Evolutionary conservation across 345 rosid species (phyloP), one percentile per base, ranked within the genome.

Genomic region (Turritis glabra): DNA sequence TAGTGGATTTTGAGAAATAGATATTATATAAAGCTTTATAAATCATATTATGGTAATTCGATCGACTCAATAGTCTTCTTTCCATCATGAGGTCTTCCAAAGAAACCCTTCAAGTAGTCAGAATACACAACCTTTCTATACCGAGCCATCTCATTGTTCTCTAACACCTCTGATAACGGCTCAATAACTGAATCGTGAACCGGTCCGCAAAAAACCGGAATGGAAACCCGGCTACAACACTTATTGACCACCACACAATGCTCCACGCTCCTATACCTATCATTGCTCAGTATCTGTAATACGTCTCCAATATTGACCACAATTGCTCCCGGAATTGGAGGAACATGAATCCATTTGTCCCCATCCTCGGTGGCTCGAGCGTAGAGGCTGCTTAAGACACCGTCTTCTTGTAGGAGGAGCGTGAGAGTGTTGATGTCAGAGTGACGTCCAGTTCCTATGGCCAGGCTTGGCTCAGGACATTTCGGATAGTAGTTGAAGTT

Each of bases 401-500:
- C 25, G 3, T 64, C 74, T 14, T 82, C 82, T 56, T 84, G 87
- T 18, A 80, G 73, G 27, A 84, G 83, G 44, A 82, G 53, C 8
- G 85, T 82, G 55, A 80, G 73, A 3, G 80, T 74, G 25, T 80
- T 77, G 54, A 80, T 62, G 72, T 84, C 85, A 0, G 83, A 79
- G 67, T 80, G 85, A 8, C 77, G 82, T 23, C 79, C 77, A 8
- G 78, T 59, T 41, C 85, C 85, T 3, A 75, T 40, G 1, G 83
- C 78, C 5, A 79, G 67, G 59, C 62, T 82, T 55, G 84, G 87
- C 30, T 79, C 75, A 13, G 79, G 87, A 54, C 84, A 84, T n/a
- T 69, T 60, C 0, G 87, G 83, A 54, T 81, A 81, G 77, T 79
- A 81, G 76, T 81, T 79, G 23, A 79, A 70, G 73, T 81, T 79